phyloP scores from a whole-genome alignment of 495 filamentous ascomycete species.

The Talaromyces liani region DNA sequence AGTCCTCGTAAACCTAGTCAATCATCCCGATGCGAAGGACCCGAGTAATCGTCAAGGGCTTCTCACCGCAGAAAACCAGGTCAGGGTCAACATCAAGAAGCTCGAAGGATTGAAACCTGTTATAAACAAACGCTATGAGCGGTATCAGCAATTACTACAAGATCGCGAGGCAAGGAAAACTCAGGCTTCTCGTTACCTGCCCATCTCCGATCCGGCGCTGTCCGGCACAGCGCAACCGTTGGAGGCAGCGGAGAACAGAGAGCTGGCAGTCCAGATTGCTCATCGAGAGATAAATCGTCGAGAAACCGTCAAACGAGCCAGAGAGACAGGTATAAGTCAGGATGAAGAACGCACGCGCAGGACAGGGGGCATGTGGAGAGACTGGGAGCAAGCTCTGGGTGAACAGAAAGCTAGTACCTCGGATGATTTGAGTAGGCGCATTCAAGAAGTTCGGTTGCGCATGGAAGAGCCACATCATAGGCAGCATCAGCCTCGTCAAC shows the following conservation, averaged over 20 bases:
- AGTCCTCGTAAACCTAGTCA: constrained; percentile 50
- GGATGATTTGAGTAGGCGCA: constrained; percentile 37
- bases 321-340: constrained; percentile 44
- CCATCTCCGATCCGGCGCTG: constrained; percentile 30
- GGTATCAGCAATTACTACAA: constrained; percentile 47
- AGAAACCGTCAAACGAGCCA: constrained; percentile 49
- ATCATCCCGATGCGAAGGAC: constrained; percentile 50
- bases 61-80: constrained; percentile 41
- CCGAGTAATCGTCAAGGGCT: constrained; percentile 41
- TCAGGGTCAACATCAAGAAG: constrained; percentile 46
- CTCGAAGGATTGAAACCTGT: constrained; percentile 61
- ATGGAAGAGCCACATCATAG: constrained; percentile 20
- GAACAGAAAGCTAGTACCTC: constrained; percentile 19
- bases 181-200: constrained; percentile 14
- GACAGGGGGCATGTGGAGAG: constrained; percentile 56
- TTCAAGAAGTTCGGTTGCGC: constrained; percentile 35
- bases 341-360: constrained; percentile 51
- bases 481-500: not conserved
- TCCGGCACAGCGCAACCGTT: constrained; percentile 43
- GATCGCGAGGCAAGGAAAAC: constrained; percentile 35
- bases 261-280: constrained; percentile 72
- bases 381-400: constrained; percentile 39
- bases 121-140: constrained; percentile 58
- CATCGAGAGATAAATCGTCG: constrained; percentile 65
- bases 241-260: constrained; percentile 61